Evolutionary conservation across 2,329 filamentous ascomycete genomes (phyloP), one percentile per base, ranked within the genome.

Genomic region (Penicillium nordicum): DNA sequence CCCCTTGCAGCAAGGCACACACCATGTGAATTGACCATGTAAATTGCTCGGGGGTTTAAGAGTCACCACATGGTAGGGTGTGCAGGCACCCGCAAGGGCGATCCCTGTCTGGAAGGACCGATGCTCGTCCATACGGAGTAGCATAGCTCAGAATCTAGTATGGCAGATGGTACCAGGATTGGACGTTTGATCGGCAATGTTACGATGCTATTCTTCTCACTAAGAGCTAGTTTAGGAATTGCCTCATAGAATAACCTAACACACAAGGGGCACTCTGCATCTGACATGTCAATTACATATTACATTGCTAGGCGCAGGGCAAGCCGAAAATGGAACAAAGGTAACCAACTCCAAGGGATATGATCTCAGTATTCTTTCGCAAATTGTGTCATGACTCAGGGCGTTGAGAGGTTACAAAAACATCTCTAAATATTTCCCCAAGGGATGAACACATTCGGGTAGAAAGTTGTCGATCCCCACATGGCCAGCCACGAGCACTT

Each of bases 401-500:
- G 29, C 6, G 6, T n/a, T n/a, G 10, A 36, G n/a, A 45, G 10
- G 18, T 38, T 30, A 14, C 41, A 23, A 29, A 23, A 27, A 5
- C 21, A 42, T 18, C 21, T 36, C 47, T 4, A 40, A 32, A 25
- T 10, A 9, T 34, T 27, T 16, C 25, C 16, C 14, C 37, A 49
- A 50, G 38, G 38, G 30, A 50, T 55, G 6, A 18, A 16, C 32
- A 11, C n/a, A 18, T 50, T n/a, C 14, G 46, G 38, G 11, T 9
- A 43, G 16, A 38, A 43, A 5, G 9, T 5, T 29, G 52, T 18
- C 50, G 57, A 59, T 57, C 57, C 55, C 57, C 57, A 59, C 57
- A 57, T 59, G 57, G 55, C 34, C 14, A 51, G 34, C 57, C 57
- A 59, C 55, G 57, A 49, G 57, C 14, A 9, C 18, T 32, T 44